A percentile compares a stretch with the other conserved stretches of the same genome.
These are phyloP conservation scores for Cyclotella baltica DNA, from an alignment of 108 stramenopile species.

Conservation along the genomic window DNA sequence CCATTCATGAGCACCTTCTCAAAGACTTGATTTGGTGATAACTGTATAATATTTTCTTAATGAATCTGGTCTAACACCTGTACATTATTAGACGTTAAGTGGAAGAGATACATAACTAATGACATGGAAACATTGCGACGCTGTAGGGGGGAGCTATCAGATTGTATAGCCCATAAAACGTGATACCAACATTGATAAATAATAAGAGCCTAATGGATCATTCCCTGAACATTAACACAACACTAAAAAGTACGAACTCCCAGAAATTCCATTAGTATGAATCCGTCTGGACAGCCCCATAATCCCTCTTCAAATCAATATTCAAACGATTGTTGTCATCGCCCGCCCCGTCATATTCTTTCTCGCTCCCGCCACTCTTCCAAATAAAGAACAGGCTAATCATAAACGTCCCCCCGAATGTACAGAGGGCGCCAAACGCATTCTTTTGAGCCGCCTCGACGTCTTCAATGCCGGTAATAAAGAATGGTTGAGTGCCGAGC, in stretches of 20 bases:
- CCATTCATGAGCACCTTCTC: too few relatives aligned
- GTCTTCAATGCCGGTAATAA: conserved; percentile 50
- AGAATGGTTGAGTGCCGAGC: conserved; percentile 51
- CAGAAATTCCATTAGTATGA: conserved; percentile 26
- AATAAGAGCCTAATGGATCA: neutral
- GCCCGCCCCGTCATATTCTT: conserved; percentile 6
- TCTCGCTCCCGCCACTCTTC: conserved; percentile 9
- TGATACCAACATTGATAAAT: neutral
- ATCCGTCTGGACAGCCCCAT: conserved; percentile 42
- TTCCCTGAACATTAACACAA: neutral
- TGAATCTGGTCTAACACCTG: too few relatives aligned
- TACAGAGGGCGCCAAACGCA: conserved; percentile 50
- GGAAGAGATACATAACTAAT: too few relatives aligned
- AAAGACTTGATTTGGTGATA: too few relatives aligned
- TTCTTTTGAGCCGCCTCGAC: conserved; percentile 29
- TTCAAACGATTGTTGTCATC: conserved; percentile 36
- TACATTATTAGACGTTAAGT: too few relatives aligned
- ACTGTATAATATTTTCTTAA: too few relatives aligned
- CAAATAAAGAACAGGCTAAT: conserved; percentile 19
- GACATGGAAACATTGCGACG: too few relatives aligned
- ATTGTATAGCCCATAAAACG: too few relatives aligned
- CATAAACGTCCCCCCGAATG: conserved; percentile 38
- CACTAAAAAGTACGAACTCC: neutral
- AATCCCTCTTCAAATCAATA: conserved; percentile 42
- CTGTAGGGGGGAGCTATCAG: too few relatives aligned